Percentiles rank a stretch among this genome's conserved stretches.
Evolutionary conservation across 805 yeast species (phyloP).

Genomic region (Millerozyma miso): DNA sequence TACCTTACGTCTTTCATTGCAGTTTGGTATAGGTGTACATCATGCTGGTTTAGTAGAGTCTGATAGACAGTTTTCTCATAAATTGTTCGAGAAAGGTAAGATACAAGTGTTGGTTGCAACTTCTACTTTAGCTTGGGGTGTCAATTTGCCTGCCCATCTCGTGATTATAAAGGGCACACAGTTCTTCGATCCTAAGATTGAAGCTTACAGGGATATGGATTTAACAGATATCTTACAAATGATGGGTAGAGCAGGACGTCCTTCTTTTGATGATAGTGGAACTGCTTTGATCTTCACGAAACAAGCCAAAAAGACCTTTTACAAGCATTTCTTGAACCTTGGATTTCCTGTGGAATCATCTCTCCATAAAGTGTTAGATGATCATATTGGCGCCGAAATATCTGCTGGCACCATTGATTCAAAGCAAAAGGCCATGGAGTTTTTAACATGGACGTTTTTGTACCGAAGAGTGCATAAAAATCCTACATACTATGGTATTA

Average conservation of each 20-base stretch:
- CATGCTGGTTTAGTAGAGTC: slow-evolving; percentile 78
- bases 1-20: slow-evolving; percentile 66
- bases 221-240: slow-evolving; percentile 75
- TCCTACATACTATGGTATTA: slow-evolving; percentile 73
- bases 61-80: slow-evolving; percentile 68
- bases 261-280: slow-evolving; percentile 76
- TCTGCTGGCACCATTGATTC: slow-evolving; percentile 62
- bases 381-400: slow-evolving; percentile 80
- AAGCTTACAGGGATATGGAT: slow-evolving; percentile 76
- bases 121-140: slow-evolving; percentile 87
- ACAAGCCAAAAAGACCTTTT: slow-evolving; percentile 68
- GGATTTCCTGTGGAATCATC: slow-evolving; percentile 85
- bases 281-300: slow-evolving; percentile 73
- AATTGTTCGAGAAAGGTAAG: slow-evolving; percentile 63
- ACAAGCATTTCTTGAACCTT: slow-evolving; percentile 71
- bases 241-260: slow-evolving; percentile 87
- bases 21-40: slow-evolving; percentile 77
- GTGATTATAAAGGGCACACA: slow-evolving; percentile 78
- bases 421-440: slow-evolving; percentile 69
- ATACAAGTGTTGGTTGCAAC: slow-evolving; percentile 74
- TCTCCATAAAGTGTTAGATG: slow-evolving; percentile 68
- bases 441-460: slow-evolving; percentile 71
- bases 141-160: slow-evolving; percentile 74
- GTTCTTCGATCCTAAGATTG: slow-evolving; percentile 58
- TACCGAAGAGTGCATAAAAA: slow-evolving; percentile 72